These are phyloP conservation scores for Neofusicoccum sp. DNA, from an alignment of 2,329 filamentous ascomycete genomes.

Conservation along the genomic window DNA sequence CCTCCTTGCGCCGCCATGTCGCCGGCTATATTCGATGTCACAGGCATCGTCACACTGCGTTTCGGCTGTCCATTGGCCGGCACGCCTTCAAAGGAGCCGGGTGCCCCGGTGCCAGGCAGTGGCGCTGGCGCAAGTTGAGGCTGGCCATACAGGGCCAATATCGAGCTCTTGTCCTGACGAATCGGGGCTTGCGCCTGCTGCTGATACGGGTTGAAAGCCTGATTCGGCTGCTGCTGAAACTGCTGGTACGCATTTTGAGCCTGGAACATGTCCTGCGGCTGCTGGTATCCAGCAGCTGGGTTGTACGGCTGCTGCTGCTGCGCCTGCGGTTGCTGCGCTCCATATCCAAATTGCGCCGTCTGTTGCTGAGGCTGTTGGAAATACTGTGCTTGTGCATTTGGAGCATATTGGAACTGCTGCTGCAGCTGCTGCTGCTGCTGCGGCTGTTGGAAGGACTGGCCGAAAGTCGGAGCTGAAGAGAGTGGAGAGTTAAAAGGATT, in stretches of 20 bases:
- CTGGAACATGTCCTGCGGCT: constrained; percentile 21
- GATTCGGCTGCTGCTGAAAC: constrained; percentile 36
- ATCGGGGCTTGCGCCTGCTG: constrained; percentile 39
- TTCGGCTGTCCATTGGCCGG: constrained; percentile 33
- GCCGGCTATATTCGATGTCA: constrained; percentile 20
- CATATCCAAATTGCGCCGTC: constrained; percentile 29
- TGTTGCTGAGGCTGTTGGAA: constrained; percentile 28
- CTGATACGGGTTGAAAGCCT: constrained; percentile 38
- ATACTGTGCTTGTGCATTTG: constrained; percentile 12
- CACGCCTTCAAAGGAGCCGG: constrained; percentile 27
- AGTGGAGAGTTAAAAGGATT: constrained; percentile 42
- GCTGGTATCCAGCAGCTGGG: constrained; percentile 15
- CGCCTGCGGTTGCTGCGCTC: constrained; percentile 27
- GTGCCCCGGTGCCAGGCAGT: constrained; percentile 31
- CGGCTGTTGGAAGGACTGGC: constrained; percentile 43
- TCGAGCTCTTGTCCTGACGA: constrained; percentile 69
- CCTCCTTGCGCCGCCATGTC: constrained; percentile 35
- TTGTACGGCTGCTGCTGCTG: constrained; percentile 20
- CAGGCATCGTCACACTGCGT: constrained; percentile 43
- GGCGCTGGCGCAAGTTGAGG: constrained; percentile 55
- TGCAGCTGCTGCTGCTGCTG: constrained; percentile 31
- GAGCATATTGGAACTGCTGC: constrained; percentile 22
- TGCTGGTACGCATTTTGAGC: constrained; percentile 22
- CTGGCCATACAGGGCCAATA: constrained; percentile 74
- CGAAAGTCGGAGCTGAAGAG: constrained; percentile 29